Percentiles rank a stretch among this genome's conserved stretches.
phyloP scores from a whole-genome alignment of 805 yeast species.

The Wickerhamomyces mucosus region DNA sequence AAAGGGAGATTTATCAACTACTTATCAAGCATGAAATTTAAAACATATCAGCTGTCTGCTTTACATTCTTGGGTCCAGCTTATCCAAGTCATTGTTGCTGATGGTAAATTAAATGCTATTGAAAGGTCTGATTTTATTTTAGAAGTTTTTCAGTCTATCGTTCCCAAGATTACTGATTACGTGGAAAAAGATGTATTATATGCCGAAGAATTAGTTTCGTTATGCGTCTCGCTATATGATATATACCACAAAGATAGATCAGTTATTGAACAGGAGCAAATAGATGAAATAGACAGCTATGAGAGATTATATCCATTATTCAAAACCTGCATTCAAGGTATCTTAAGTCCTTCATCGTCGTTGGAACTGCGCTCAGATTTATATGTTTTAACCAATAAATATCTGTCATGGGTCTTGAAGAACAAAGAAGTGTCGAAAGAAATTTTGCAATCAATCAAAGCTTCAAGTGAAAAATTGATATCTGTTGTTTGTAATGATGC shows the following conservation, averaged over 20 bases:
- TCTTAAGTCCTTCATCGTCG: slow-evolving; percentile 60
- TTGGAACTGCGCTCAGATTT: slow-evolving; percentile 66
- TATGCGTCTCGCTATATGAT: slow-evolving; percentile 63
- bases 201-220: slow-evolving; percentile 68
- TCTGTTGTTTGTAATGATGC: slow-evolving; percentile 70
- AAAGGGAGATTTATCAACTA: slow-evolving; percentile 33
- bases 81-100: slow-evolving; percentile 63
- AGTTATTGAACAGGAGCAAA: slow-evolving; percentile 19
- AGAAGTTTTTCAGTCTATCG: slow-evolving; percentile 64
- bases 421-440: slow-evolving; percentile 35
- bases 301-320: slow-evolving; percentile 61
- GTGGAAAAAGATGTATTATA: slow-evolving; percentile 54
- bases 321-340: slow-evolving; percentile 64
- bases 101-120: slow-evolving; percentile 37
- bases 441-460: slow-evolving; percentile 41
- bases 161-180: slow-evolving; percentile 72
- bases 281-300: slow-evolving; percentile 30
- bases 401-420: slow-evolving; percentile 40
- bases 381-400: slow-evolving; percentile 63
- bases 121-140: slow-evolving; percentile 55
- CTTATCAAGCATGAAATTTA: slow-evolving; percentile 37
- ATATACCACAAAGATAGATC: slow-evolving; percentile 42
- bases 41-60: slow-evolving; percentile 45
- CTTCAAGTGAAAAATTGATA: slow-evolving; percentile 53
- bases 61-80: slow-evolving; percentile 80